Percentiles rank a stretch among this genome's conserved stretches.
These are phyloP conservation scores for Lepidium campestre DNA, from an alignment of 441 rosid species.

Conservation along the genomic window DNA sequence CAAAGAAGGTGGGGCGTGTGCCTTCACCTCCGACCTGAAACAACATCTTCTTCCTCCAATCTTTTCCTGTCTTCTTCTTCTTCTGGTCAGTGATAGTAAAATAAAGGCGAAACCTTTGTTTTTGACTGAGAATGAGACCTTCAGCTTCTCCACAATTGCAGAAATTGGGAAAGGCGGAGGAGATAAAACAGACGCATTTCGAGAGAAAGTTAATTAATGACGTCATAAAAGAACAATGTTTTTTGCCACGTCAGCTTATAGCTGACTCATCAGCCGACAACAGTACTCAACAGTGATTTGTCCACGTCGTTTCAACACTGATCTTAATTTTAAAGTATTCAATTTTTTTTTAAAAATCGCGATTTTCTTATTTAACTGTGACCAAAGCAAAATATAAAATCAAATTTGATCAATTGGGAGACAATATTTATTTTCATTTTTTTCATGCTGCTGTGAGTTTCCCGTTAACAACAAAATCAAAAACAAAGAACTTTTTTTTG, in stretches of 20 bases:
- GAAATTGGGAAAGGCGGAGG: conserved; percentile 3
- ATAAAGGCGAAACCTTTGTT: conserved; percentile 2
- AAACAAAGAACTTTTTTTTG: not conserved
- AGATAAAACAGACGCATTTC: conserved; percentile 22
- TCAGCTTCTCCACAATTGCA: conserved; percentile 12
- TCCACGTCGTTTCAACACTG: too few species aligned
- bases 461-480: not conserved
- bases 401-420: not conserved
- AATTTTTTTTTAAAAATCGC: too few species aligned
- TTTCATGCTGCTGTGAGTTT: not conserved
- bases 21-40: conserved; percentile 99
- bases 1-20: conserved; percentile 96
- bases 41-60: conserved; percentile 53
- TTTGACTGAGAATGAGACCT: conserved; percentile 14
- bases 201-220: not conserved
- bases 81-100: not conserved
- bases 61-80: not conserved
- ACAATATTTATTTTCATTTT: not conserved
- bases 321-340: too few species aligned
- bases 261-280: conserved; percentile 23
- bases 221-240: not conserved
- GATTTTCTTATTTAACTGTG: not conserved
- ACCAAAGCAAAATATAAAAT: not conserved
- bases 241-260: conserved; percentile 6
- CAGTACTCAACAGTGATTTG: not conserved